phyloP scores from a whole-genome alignment of 768 basidiomycete species.

The Gloeostereum incarnatum region DNA sequence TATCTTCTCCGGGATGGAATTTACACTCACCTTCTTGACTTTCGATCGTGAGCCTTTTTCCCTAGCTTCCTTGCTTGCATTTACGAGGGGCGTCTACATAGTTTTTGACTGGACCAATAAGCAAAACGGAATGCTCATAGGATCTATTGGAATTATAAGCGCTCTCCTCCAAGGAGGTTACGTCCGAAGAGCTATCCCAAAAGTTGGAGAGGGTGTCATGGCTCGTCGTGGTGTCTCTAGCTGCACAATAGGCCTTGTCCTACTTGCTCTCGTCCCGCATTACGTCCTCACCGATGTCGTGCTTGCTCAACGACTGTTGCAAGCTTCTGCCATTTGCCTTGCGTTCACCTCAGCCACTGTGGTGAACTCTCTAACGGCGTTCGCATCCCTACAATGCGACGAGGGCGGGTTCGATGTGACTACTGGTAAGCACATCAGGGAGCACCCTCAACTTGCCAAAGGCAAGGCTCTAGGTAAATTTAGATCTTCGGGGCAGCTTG shows the following conservation, averaged over 20 bases:
- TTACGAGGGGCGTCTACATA: constrained; percentile 17
- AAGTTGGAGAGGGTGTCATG: constrained; percentile 73
- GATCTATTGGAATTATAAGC: constrained; percentile 83
- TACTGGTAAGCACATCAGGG: constrained; percentile 43
- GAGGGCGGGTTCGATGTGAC: constrained; percentile 47
- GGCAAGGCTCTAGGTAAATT: constrained; percentile 81
- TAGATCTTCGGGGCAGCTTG: constrained; percentile 90
- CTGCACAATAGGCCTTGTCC: constrained; percentile 60
- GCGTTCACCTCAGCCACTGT: constrained; percentile 95
- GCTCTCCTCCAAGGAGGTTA: constrained; percentile 91
- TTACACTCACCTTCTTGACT: constrained; percentile 92
- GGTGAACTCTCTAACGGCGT: constrained; percentile 86
- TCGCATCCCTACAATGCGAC: constrained; percentile 87
- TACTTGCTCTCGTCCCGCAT: constrained; percentile 66
- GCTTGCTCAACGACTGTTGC: constrained; percentile 44
- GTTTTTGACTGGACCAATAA: constrained; percentile 86
- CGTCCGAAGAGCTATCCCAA: constrained; percentile 72
- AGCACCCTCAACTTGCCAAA: constrained; percentile 67
- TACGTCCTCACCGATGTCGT: constrained; percentile 31
- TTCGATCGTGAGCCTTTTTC: constrained; percentile 50
- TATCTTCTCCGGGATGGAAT: constrained; percentile 92
- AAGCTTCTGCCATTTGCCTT: constrained; percentile 71
- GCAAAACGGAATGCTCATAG: constrained; percentile 81
- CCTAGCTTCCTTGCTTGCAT: neutral
- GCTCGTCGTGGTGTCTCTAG: constrained; percentile 71